Evolutionary conservation across 2,329 filamentous ascomycete species (phyloP), one percentile per base, ranked within the genome.

Genomic region (Chaetomiaceae sp.): DNA sequence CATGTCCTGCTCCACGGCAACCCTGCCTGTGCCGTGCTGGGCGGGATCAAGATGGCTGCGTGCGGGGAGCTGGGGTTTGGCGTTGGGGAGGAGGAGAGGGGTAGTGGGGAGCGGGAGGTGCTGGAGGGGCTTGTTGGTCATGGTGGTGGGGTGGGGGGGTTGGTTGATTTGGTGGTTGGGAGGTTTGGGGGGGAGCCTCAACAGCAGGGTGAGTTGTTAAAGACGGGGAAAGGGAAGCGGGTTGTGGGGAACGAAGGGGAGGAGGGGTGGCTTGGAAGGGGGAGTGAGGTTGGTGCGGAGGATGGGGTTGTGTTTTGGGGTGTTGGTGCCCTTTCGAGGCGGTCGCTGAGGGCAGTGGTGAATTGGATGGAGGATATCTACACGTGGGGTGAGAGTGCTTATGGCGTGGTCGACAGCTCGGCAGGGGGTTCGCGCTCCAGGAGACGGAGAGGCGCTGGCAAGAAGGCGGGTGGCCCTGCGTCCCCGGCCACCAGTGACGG

Each of bases 1-100:
- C 90, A 92, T 61, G 87, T 97, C 12, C 80, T 96, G 60, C 77
- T 99, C 38, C 89, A 92, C 65, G 92, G 91, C 8, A 96, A 95
- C 63, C 94, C 94, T 0, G 84, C 86, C 2, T 82, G 87, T 1
- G 85, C 86, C 58, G 77, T 95, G 5, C 91, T 90, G 64, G 83
- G 86, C 11, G 91, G 89, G 6, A 83, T 96, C 65, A 96, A 95
- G 69, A 77, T 99, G 29, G 89, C 91, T 12, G 89, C 87, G 6
- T 91, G 89, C 31, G 92, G 94, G 17, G 92, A 97, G 71, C 80
- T 97, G 23, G 94, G 94, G 15, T 82, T 96, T 42, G 94, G 94
- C 0, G 94, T 97, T 1, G 94, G 94, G 17, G 94, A 97, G 68
- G 94, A 97, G 72, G 89, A 96, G 51, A 87, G 91, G 68, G 92